phyloP scores from a whole-genome alignment of 768 basidiomycete species.

The Mycena metata region DNA sequence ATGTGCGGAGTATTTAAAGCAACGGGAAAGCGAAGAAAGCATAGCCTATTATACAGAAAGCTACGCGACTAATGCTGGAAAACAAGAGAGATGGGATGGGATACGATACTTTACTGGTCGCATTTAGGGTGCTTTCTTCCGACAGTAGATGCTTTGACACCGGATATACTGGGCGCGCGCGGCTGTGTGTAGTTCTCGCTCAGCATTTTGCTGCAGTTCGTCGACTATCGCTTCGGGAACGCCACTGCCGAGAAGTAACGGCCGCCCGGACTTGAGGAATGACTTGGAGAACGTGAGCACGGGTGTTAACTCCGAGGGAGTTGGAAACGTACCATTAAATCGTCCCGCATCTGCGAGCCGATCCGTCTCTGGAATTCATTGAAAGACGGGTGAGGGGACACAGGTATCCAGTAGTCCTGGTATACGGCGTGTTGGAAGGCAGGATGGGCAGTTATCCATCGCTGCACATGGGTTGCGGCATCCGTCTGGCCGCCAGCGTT shows the following conservation, averaged over 20 bases:
- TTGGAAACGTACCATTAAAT: constrained; percentile 60
- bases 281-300: constrained; percentile 54
- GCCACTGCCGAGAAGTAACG: constrained; percentile 75
- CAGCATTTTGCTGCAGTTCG: constrained; percentile 64
- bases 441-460: constrained; percentile 68
- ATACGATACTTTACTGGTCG: background rate
- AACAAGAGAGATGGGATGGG: too few relatives aligned
- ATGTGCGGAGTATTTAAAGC: too few relatives aligned
- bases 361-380: constrained; percentile 54
- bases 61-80: constrained; percentile 30
- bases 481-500: constrained; percentile 73
- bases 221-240: constrained; percentile 66
- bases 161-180: constrained; percentile 63
- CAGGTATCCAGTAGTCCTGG: constrained; percentile 74
- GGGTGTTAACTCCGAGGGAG: background rate
- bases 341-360: constrained; percentile 66
- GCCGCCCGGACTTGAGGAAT: constrained; percentile 75
- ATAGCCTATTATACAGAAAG: too few relatives aligned
- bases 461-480: constrained; percentile 67
- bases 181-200: constrained; percentile 65
- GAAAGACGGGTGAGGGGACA: constrained; percentile 64
- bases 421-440: constrained; percentile 71
- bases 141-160: constrained; percentile 73
- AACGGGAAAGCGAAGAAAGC: too few relatives aligned
- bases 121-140: constrained; percentile 51